Percentiles rank a stretch among this genome's conserved stretches.
Evolutionary conservation across 2,329 filamentous ascomycete genomes (phyloP).

Genomic region (Talaromyces piceae): DNA sequence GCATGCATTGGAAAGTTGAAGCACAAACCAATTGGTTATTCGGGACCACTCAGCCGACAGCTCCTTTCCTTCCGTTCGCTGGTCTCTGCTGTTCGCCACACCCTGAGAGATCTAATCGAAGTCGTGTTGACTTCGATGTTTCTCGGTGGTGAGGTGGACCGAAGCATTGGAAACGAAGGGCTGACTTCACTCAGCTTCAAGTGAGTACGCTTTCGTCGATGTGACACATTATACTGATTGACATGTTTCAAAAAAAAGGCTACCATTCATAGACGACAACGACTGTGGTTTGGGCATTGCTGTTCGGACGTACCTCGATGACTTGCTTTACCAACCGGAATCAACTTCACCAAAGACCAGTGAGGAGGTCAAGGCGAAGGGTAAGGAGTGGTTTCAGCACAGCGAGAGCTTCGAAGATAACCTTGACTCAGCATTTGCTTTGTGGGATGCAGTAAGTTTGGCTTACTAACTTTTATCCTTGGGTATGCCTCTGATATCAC

Average conservation of each 20-base stretch:
- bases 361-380: constrained; percentile 44
- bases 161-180: constrained; percentile 52
- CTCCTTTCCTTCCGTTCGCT: constrained; percentile 80
- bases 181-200: constrained; percentile 62
- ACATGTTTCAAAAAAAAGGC: constrained; percentile 18
- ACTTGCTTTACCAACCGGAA: constrained; percentile 51
- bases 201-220: constrained; percentile 42
- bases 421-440: constrained; percentile 51
- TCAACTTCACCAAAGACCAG: constrained; percentile 45
- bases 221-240: not conserved
- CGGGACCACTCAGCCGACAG: constrained; percentile 85
- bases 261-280: constrained; percentile 40
- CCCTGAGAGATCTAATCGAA: constrained; percentile 76
- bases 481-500: not conserved
- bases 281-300: constrained; percentile 42
- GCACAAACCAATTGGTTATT: constrained; percentile 83
- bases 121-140: constrained; percentile 74
- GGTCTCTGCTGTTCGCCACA: constrained; percentile 68
- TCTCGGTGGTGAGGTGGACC: constrained; percentile 68
- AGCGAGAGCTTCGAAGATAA: constrained; percentile 52
- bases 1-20: constrained; percentile 74
- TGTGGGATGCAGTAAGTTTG: constrained; percentile 58
- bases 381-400: constrained; percentile 55
- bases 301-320: constrained; percentile 42
- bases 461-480: constrained; percentile 5